Base-by-base conservation (phyloP, 306 rosid species). In the Vigna reflexopilosa region DNA sequence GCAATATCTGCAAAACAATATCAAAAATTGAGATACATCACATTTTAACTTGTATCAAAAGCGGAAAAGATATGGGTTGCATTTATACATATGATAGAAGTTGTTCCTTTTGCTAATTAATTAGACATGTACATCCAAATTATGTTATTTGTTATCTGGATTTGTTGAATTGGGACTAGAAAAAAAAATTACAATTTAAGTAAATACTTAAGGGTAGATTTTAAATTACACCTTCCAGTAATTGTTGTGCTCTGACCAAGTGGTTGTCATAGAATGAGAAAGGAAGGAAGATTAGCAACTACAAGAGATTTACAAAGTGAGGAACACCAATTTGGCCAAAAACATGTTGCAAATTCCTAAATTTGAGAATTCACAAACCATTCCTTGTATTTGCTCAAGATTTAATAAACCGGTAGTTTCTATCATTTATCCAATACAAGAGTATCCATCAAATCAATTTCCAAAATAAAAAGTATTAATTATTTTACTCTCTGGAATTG, bases 1-100 rank as follows among this genome's bases (percentile, higher is more conserved):
- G 24, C 76, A 34, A 26, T 22, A 81, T 70, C 96, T 93, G 88
- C 79, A 85, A 57, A 59, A 77, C 38, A 28, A 73, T 61, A 55
- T 57, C 40, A 22, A 85, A 55, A 24, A 61, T 32, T 64, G 20
- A 55, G 52, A 44, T 62, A 61, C 22, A 45, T 15, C 73, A 26
- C 20, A 47, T 59, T 58, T 74, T 16, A 55, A 36, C 45, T 17
- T 55, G 73, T 28, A 22, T 30, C 52, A 30, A 45, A 78, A 55
- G 52, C 70, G 26, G 34, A 12, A 47, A 11, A 11, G 26, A 7
- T 22, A n/a, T 32, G n/a, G 63, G 28, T 64, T 11, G 17, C 38
- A 26, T 79, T 71, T 50, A 44, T 38, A 24, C 13, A 63, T 16
- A 34, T 36, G 14, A 22, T 9, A 34, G 48, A 70, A 17, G 72